Evolutionary conservation across 208 protist species (phyloP), one percentile per base, ranked within the genome.

Genomic region (Trypanosoma conorhini): DNA sequence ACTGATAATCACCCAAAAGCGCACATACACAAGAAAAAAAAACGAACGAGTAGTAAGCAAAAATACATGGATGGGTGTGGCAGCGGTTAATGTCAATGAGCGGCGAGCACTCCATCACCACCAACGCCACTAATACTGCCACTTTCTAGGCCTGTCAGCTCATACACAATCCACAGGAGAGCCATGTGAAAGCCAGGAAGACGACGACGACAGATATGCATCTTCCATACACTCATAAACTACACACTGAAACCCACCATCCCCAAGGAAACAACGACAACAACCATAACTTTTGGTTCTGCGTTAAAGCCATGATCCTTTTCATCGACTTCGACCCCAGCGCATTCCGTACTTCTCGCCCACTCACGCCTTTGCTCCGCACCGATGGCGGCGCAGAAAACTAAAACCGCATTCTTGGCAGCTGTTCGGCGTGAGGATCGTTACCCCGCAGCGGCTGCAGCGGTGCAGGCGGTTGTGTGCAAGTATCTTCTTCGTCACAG

Each of bases 391-490:
- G 1, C 3, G 28, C 10, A 33, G 3, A 44, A 4, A 28, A 33
- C 40, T 71, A 71, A 52, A 71, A 71, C 17, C 66, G 55, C 66
- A 71, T 71, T 40, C 51, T 28, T 19, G 63, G 63, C 17, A 19
- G 54, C 40, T 52, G 26, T 33, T 56, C 50, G 57, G 28, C 24
- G 8, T 33, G n/a, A 12, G 35, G 3, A 42, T 33, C 35, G 31
- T 42, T 48, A 3, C 21, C n/a, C 26, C 17, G 1, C 28, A 22
- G 51, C 2, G 26, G 28, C 24, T n/a, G n/a, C 5, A 13, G 38
- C 22, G 52, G 55, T 35, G 24, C 28, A 15, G 64, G 35, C n/a
- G 31, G 22, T 5, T 15, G 52, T 22, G 40, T 51, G 22, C 28
- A n/a, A 10, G 44, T n/a, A 42, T 1, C 8, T 3, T 61, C 66